These are phyloP conservation scores for Wickerhamomyces sp. DNA, from an alignment of 1,139 yeast genomes.

Conservation along the genomic window DNA sequence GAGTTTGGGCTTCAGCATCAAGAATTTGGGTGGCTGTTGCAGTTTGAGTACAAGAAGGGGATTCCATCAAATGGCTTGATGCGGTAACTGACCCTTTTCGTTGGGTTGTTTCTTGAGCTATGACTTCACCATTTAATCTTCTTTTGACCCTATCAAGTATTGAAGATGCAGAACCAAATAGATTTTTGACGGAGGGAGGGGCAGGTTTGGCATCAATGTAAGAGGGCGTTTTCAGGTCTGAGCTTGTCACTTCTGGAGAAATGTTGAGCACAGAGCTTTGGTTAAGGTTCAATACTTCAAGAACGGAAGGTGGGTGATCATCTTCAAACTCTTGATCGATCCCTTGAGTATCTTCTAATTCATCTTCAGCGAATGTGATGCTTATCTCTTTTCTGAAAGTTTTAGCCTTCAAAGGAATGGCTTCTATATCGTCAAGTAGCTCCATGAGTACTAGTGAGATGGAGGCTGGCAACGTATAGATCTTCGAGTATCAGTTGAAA, in stretches of 20 bases:
- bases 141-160: constrained; percentile 17
- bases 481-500: background rate
- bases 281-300: background rate
- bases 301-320: background rate
- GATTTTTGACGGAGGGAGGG: background rate
- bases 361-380: constrained; percentile 4
- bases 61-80: too few species aligned
- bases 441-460: constrained; percentile 7
- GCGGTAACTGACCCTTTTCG: too few species aligned
- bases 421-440: constrained; percentile 13
- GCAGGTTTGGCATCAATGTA: background rate
- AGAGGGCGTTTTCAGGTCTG: too few species aligned
- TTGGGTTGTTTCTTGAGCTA: constrained; percentile 1
- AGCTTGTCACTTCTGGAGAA: background rate
- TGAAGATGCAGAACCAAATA: constrained; percentile 3
- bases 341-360: background rate
- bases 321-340: constrained; percentile 1
- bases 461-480: background rate
- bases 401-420: constrained; percentile 9
- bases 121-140: constrained; percentile 19
- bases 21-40: too few species aligned
- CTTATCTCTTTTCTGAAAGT: constrained; percentile 17
- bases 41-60: too few species aligned
- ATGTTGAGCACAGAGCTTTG: background rate
- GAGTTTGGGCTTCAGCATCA: background rate